Base-by-base conservation (phyloP, 768 basidiomycete genomes). In the Gymnopilus junonius region DNA sequence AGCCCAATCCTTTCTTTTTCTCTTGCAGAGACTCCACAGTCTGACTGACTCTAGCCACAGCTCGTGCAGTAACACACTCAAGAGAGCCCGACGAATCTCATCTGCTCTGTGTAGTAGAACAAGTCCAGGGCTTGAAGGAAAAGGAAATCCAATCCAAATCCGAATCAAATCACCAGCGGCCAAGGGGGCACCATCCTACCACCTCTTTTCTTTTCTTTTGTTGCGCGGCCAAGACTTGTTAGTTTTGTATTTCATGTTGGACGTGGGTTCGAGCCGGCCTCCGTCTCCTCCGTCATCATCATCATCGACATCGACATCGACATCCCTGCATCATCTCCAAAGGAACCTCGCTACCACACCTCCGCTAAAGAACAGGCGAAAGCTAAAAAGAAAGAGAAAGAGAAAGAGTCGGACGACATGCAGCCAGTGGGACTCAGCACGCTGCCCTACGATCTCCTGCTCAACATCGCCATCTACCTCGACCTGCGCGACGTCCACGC, bases 361-460 rank as follows among this genome's bases (percentile, higher is more conserved):
- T 21, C 34, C 0, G n/a, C 32, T 3, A 53, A n/a, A 34, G 7
- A 27, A 14, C 5, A 6, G 5, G 23, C n/a, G 25, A 7, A 14
- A 31, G 12, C 3, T 1, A 27, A 25, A 50, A 29, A 12, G 23
- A 39, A 23, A 37, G 35, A 21, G 17, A 48, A 32, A 51, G 54
- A 46, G n/a, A 54, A 53, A 23, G 51, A 46, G 23, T n/a, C 21
- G 42, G 69, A 71, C 39, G 66, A 64, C 20, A 65, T 57, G 48
- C 72, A 20, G 48, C 29, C 48, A 7, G 48, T 76, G 69, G 74
- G 74, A n/a, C 71, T 81, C 42, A 74, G 74, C 63, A 79, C 76
- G 4, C 77, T 92, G 20, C 90, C 90, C 0, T 90, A 90, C 73
- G 90, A 92, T 77, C 77, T 91, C 20, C 72, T 92, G 45, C 81